Evolutionary conservation across 2,329 filamentous ascomycete species (phyloP), one percentile per base, ranked within the genome.

Genomic region (Berkeleyomyces basicola): DNA sequence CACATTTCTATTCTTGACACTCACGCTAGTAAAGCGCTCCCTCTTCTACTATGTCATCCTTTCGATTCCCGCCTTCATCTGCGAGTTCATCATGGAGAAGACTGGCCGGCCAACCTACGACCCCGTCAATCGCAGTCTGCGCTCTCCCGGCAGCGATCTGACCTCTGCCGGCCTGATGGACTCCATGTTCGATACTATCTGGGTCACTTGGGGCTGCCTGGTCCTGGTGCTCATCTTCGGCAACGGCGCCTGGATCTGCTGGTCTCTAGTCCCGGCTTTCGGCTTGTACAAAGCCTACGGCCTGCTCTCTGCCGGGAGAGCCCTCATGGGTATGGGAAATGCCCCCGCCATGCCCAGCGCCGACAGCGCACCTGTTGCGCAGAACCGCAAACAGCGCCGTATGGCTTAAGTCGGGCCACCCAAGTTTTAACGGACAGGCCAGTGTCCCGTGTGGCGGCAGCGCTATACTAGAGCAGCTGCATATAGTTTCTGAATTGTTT

Each of bases 141-240:
- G 82, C 71, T 83, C 80, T 40, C 78, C 88, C 0, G 92, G 93
- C 51, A 91, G 97, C 72, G 93, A 99, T 72, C 82, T 99, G 60
- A 84, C 87, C 61, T 88, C 90, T 7, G 81, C 86, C 42, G 93
- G 93, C 3, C 76, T 99, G 77, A 97, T 92, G 9, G 93, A 96
- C 75, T 97, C 95, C 78, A 89, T 97, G 87, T 99, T 95, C 81
- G 93, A 99, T 75, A 82, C 96, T 59, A 78, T 96, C 61, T 97
- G 96, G 82, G 90, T 95, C 76, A 96, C 90, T 0, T 96, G 91
- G 85, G 84, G 82, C 9, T 87, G 85, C 61, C 77, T 89, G 47
- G 74, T 85, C 7, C 73, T 86, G n/a, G 90, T 86, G 11, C 80
- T 86, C 14, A 66, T 95, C 37, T 81, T 92, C 58, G 93, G 93